Evolutionary conservation across 371 early-diverging fungal species (phyloP), one percentile per base, ranked within the genome.

Genomic region (Dichotomocladium elegans): DNA sequence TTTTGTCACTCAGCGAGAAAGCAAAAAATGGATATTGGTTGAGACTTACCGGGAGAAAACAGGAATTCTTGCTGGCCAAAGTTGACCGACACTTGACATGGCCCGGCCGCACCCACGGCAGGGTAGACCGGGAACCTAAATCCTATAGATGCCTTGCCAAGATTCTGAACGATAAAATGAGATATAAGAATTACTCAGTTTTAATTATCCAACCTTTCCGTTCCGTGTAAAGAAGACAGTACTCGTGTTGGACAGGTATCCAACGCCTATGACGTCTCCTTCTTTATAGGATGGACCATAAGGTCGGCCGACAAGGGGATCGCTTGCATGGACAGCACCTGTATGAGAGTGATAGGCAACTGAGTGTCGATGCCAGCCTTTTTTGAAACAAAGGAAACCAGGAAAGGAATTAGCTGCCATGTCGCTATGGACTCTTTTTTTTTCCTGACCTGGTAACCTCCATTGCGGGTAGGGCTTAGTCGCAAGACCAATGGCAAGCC

Each of bases 151-250:
- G 81, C 78, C 51, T 74, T 77, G 22, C 75, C 79, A 22, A 78
- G 50, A 48, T 74, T 73, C 62, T 64, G 47, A n/a, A 37, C 37
- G 21, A 5, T 17, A 25, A 30, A 29, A 19, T 41, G 12, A n/a
- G n/a, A n/a, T n/a, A n/a, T n/a, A n/a, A n/a, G n/a, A n/a, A n/a
- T n/a, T n/a, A n/a, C n/a, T 17, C 44, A 31, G 7, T 21, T 31
- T 31, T 21, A 30, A 19, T 31, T 14, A 27, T 46, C 17, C 6
- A 55, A 61, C 66, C 34, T 74, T 77, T 29, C 89, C 89, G 55
- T 89, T 88, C 22, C 82, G 73, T 14, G 89, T 88, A 37, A 89
- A 89, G 61, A 86, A 87, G 6, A 88, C 75, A 2, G 80, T 74
- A 41, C 87, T 83, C 47, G 79, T 74, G 50, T 77, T 77, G 33